phyloP scores from a whole-genome alignment of 768 basidiomycete species.

The Hortiboletus flavorubellus region DNA sequence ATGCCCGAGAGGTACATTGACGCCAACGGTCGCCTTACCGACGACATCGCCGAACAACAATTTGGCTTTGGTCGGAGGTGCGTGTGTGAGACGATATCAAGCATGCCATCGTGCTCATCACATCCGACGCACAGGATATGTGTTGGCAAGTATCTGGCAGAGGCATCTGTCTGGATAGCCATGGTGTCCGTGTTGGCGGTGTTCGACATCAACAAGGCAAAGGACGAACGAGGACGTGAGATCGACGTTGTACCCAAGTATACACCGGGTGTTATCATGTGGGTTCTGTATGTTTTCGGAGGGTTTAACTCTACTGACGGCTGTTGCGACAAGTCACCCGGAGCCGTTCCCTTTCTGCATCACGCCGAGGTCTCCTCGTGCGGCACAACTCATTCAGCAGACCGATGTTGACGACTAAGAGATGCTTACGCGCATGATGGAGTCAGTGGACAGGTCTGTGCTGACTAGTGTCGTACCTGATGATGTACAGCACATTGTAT shows the following conservation, averaged over 20 bases:
- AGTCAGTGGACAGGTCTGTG: background rate
- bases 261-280: conserved; percentile 28
- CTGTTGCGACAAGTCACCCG: conserved; percentile 9
- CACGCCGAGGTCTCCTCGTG: conserved; percentile 12
- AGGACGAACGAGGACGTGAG: conserved; percentile 30
- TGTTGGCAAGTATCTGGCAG: conserved; percentile 26
- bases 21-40: conserved; percentile 14
- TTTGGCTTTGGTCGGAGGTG: conserved; percentile 27
- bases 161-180: conserved; percentile 25
- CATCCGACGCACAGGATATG: conserved; percentile 14
- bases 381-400: conserved; percentile 14
- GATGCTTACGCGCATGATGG: background rate
- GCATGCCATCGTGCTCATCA: too few species aligned
- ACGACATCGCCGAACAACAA: conserved; percentile 17
- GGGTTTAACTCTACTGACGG: background rate
- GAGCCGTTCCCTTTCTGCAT: conserved; percentile 21
- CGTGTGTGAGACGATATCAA: background rate
- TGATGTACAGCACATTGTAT: background rate
- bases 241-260: conserved; percentile 26
- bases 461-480: background rate
- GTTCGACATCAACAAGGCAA: conserved; percentile 29
- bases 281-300: background rate
- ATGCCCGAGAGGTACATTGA: conserved; percentile 21
- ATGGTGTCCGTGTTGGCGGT: conserved; percentile 25
- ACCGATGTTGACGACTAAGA: conserved; percentile 2